These are phyloP conservation scores for Lolium perenne DNA, from an alignment of 176 grass and related monocot genomes.

Conservation along the genomic window DNA sequence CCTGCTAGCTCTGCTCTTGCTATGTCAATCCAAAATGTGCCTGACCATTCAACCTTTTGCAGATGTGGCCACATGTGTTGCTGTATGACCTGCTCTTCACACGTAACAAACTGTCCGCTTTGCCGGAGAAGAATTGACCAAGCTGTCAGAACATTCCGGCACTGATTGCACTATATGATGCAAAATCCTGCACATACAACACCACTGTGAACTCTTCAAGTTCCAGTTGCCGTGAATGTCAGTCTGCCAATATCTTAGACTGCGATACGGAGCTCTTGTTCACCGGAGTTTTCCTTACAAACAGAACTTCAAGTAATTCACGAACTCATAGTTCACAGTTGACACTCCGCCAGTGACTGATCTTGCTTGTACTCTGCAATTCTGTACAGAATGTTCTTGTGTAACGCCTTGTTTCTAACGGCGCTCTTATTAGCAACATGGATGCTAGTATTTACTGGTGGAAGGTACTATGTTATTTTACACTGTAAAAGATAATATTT, in stretches of 20 bases:
- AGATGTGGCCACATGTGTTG: conserved; percentile 99
- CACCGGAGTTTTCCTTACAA: not conserved
- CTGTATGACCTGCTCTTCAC: conserved; percentile 81
- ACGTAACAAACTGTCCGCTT: conserved; percentile 81
- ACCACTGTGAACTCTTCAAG: not conserved
- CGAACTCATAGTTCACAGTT: conserved; percentile 2
- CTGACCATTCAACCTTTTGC: conserved; percentile 29
- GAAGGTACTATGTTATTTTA: not conserved
- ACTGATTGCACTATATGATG: conserved; percentile 45
- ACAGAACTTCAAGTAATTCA: not conserved
- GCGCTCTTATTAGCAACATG: not conserved
- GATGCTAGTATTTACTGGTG: not conserved
- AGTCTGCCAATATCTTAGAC: not conserved
- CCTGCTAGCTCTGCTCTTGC: not conserved
- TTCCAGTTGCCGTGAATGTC: not conserved
- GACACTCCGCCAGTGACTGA: not conserved
- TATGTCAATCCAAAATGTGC: conserved; percentile 19
- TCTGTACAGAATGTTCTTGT: conserved; percentile 41
- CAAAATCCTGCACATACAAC: conserved; percentile 7
- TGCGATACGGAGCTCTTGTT: conserved; percentile 1
- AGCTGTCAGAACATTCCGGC: conserved; percentile 83
- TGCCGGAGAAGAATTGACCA: conserved; percentile 93
- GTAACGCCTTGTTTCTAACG: conserved; percentile 33
- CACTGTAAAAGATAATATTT: not conserved
- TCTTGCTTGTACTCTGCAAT: conserved; percentile 36